These are phyloP conservation scores for Candida glucosophila DNA, from an alignment of 1,139 yeast species.

Conservation along the genomic window DNA sequence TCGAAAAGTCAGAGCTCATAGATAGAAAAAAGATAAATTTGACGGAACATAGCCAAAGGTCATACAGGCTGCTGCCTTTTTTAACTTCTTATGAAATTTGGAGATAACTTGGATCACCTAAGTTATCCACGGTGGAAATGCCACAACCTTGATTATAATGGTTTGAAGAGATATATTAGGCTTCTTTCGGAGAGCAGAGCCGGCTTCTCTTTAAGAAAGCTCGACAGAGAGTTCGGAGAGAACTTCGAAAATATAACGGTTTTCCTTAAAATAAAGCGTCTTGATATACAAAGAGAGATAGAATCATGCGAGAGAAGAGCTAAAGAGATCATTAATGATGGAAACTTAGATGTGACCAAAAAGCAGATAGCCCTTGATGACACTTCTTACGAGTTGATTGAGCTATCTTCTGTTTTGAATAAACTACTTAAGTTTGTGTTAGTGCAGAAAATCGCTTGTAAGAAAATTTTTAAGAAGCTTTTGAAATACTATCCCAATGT, in stretches of 20 bases:
- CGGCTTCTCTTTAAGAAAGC: slow-evolving; percentile 9
- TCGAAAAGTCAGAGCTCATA: too few species aligned
- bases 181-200: slow-evolving; percentile 9
- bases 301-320: slow-evolving; percentile 13
- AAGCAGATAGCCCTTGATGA: slow-evolving; percentile 17
- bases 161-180: slow-evolving; percentile 55
- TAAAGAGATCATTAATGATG: slow-evolving; percentile 6
- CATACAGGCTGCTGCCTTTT: too few species aligned
- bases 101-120: slow-evolving; percentile 60
- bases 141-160: slow-evolving; percentile 77
- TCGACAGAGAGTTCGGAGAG: slow-evolving; percentile 28
- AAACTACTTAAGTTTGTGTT: slow-evolving; percentile 66
- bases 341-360: slow-evolving; percentile 6
- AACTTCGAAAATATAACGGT: slow-evolving; percentile 48
- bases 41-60: too few species aligned
- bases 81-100: slow-evolving; percentile 91
- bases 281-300: slow-evolving; percentile 41
- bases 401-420: slow-evolving; percentile 54
- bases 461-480: slow-evolving; percentile 76
- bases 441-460: slow-evolving; percentile 73
- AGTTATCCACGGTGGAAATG: slow-evolving; percentile 86
- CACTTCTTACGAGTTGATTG: slow-evolving; percentile 29
- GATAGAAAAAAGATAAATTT: too few species aligned
- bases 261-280: slow-evolving; percentile 58
- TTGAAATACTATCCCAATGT: slow-evolving; percentile 46